Evolutionary conservation across 129 eudicot species (phyloP).

Genomic region (Centaurea solstitialis): DNA sequence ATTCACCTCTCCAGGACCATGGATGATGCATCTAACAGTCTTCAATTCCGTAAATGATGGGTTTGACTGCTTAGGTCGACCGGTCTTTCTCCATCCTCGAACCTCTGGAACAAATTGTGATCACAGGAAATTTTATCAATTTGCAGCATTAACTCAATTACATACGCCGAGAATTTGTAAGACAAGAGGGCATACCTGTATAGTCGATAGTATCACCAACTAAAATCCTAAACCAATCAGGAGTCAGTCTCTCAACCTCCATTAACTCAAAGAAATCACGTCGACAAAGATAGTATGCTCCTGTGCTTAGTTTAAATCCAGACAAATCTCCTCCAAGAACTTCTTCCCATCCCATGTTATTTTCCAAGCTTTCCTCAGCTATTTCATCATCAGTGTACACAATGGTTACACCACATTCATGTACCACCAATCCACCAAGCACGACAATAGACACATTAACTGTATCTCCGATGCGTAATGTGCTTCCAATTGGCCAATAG

Average conservation of each 20-base stretch:
- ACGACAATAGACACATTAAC: not conserved
- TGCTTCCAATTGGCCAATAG: not conserved
- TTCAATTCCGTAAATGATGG: not conserved
- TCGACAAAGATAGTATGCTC: not conserved
- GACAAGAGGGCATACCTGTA: not conserved
- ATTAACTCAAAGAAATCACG: not conserved
- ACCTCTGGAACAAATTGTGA: not conserved
- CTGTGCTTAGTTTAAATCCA: not conserved
- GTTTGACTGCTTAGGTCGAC: slow-evolving; percentile 1
- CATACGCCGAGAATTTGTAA: not conserved
- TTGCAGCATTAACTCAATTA: not conserved
- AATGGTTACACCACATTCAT: not conserved
- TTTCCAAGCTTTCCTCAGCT: not conserved
- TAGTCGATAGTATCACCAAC: not conserved
- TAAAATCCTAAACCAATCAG: not conserved
- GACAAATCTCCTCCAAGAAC: not conserved
- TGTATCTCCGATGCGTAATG: not conserved
- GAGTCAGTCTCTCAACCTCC: not conserved
- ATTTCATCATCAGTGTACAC: not conserved
- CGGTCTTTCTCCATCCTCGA: not conserved
- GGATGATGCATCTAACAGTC: not conserved
- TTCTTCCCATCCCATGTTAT: not conserved
- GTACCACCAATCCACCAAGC: not conserved
- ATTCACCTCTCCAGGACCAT: not conserved
- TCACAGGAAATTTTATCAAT: not conserved